Evolutionary conservation across 192 early-diverging fungal genomes (phyloP).

Genomic region (Coemansia sp.): DNA sequence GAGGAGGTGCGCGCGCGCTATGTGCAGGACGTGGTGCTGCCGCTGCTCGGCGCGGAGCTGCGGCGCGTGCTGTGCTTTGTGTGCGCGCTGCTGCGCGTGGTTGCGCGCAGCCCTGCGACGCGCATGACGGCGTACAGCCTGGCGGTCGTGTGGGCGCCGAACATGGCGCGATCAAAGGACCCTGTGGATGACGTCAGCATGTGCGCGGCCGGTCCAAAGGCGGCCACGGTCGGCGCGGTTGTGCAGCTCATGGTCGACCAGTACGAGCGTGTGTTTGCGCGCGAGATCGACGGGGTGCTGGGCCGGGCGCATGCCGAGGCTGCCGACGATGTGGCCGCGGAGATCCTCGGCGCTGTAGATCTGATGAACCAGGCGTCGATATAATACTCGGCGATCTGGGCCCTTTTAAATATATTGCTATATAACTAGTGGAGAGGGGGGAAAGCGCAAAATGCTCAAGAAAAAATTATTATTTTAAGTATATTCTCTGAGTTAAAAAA

Average conservation of each 20-base stretch:
- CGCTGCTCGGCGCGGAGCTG: conserved; percentile 25
- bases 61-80: conserved; percentile 30
- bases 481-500: too few relatives aligned
- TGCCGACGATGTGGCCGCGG: conserved; percentile 6
- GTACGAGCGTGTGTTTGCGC: conserved; percentile 32
- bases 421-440: too few relatives aligned
- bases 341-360: conserved; percentile 24
- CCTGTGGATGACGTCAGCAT: conserved; percentile 45
- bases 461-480: too few relatives aligned
- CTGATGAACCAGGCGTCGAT: conserved; percentile 6
- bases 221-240: conserved; percentile 30
- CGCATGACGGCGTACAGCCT: conserved; percentile 83
- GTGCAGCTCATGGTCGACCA: conserved; percentile 34
- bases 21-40: conserved; percentile 31
- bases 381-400: not conserved
- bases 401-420: not conserved
- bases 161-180: conserved; percentile 60
- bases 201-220: conserved; percentile 30
- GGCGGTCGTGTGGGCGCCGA: conserved; percentile 84
- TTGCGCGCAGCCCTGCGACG: conserved; percentile 68
- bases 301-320: not conserved
- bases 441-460: too few relatives aligned
- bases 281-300: conserved; percentile 12
- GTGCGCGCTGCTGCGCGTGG: conserved; percentile 57
- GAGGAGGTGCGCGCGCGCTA: conserved; percentile 24